Evolutionary conservation across 2,329 filamentous ascomycete genomes (phyloP).

Genomic region (Colletotrichum tanaceti): DNA sequence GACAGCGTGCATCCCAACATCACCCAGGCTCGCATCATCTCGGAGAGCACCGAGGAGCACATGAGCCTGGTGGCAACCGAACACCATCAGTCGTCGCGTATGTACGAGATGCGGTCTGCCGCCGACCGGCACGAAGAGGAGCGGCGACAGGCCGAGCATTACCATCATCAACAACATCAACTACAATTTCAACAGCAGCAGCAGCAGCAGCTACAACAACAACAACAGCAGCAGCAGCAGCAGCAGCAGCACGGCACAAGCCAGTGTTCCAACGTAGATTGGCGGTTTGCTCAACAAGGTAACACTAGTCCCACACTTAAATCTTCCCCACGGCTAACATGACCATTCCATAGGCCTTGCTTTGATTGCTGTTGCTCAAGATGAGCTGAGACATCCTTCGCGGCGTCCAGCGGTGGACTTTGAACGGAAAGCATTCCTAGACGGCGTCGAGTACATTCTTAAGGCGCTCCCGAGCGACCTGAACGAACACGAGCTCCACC

Average conservation of each 20-base stretch:
- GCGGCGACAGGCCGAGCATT: conserved; percentile 13
- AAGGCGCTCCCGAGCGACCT: conserved; percentile 70
- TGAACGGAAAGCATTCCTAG: conserved; percentile 72
- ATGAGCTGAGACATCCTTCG: conserved; percentile 29
- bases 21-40: conserved; percentile 26
- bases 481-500: conserved; percentile 63
- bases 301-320: conserved; percentile 1
- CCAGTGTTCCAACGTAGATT: conserved; percentile 48
- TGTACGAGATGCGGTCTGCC: conserved; percentile 21
- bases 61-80: conserved; percentile 34
- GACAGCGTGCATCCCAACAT: conserved; percentile 30
- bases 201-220: conserved; percentile 2
- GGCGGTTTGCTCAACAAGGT: conserved; percentile 52
- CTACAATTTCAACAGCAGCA: no score
- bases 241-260: conserved; percentile 36
- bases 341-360: conserved; percentile 24
- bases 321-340: background rate
- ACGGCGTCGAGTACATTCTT: conserved; percentile 73
- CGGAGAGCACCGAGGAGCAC: conserved; percentile 38
- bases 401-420: conserved; percentile 42
- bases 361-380: conserved; percentile 36
- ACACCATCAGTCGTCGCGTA: conserved; percentile 31
- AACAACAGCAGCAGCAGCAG: background rate
- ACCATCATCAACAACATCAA: conserved; percentile 30
- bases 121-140: conserved; percentile 26